phyloP scores from a whole-genome alignment of 345 rosid species.

The Populus pruinosa region DNA sequence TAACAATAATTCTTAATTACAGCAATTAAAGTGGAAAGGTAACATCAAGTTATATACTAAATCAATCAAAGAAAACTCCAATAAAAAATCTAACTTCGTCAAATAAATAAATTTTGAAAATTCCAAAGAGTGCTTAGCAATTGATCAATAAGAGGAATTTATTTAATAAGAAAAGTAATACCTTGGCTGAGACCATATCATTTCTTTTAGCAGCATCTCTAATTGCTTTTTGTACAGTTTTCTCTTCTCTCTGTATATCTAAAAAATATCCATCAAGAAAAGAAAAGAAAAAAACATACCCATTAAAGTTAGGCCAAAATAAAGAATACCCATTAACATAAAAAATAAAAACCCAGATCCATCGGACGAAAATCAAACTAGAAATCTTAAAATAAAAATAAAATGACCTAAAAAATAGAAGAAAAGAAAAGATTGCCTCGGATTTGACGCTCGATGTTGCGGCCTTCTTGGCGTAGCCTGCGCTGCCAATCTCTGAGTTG shows the following conservation, averaged over 20 bases:
- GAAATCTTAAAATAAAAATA: not conserved
- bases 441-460: constrained; percentile 91
- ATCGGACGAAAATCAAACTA: not conserved
- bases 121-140: not conserved
- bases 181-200: constrained; percentile 92
- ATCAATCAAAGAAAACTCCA: not conserved
- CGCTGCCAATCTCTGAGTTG: constrained; percentile 89
- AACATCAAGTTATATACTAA: not conserved
- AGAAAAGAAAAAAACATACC: not conserved
- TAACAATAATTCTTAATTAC: not conserved
- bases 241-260: constrained; percentile 94
- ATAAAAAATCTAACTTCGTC: too few species aligned
- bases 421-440: constrained; percentile 39
- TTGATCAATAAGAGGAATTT: not conserved
- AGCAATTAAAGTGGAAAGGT: not conserved
- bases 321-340: not conserved
- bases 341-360: not conserved
- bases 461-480: constrained; percentile 79
- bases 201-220: constrained; percentile 87
- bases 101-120: not conserved
- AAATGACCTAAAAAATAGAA: not conserved
- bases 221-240: constrained; percentile 79
- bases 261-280: not conserved
- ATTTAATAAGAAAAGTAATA: constrained; percentile 9
- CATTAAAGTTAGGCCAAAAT: constrained; percentile 3